Percentiles rank a stretch among this genome's conserved stretches.
Evolutionary conservation across 2,329 filamentous ascomycete species (phyloP).

Genomic region (Mariannaea elegans): DNA sequence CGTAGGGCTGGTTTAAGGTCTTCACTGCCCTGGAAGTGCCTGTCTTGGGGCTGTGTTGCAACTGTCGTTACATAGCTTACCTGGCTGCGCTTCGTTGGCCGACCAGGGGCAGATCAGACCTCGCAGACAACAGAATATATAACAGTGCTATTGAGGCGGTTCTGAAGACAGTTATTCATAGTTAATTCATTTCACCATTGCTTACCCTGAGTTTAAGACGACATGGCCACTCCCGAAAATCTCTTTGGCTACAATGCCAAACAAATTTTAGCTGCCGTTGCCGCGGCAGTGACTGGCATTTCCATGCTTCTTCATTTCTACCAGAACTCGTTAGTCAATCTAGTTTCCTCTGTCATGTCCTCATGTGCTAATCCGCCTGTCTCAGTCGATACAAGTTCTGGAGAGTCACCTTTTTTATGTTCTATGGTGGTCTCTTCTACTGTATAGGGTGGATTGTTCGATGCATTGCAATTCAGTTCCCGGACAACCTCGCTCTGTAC

Average conservation of each 20-base stretch:
- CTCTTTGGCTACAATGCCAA: conserved; percentile 39
- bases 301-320: conserved; percentile 27
- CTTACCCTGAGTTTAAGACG: background rate
- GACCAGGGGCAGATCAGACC: background rate
- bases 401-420: conserved; percentile 40
- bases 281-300: conserved; percentile 29
- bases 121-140: background rate
- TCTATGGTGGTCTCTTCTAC: conserved; percentile 37
- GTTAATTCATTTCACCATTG: background rate
- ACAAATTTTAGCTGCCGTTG: conserved; percentile 32
- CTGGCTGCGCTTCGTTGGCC: too few relatives aligned
- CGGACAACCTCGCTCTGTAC: conserved; percentile 33
- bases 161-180: too few relatives aligned
- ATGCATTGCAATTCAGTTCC: conserved; percentile 28
- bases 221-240: conserved; percentile 29
- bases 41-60: background rate
- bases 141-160: background rate
- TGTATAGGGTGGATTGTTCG: conserved; percentile 32
- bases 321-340: conserved; percentile 29
- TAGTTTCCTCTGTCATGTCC: background rate
- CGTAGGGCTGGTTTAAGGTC: background rate
- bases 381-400: conserved; percentile 38
- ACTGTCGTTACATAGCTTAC: too few relatives aligned
- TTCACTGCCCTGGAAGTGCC: background rate
- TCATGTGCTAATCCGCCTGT: too few relatives aligned